phyloP scores from a whole-genome alignment of 2,329 filamentous ascomycete genomes.

The Calonectria leucothoes region DNA sequence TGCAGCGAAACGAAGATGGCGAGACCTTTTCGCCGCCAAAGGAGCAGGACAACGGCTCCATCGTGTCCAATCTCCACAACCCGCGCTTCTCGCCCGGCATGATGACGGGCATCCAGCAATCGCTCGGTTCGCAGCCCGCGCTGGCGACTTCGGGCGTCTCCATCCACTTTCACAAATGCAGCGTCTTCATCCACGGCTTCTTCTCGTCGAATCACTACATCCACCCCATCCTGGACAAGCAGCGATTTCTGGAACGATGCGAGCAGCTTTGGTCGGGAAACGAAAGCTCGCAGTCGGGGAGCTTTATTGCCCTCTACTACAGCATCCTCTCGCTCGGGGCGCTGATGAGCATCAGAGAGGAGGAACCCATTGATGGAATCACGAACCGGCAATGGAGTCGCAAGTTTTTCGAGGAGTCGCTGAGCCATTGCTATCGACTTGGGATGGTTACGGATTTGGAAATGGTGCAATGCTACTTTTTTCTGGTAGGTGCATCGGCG shows the following conservation, averaged over 20 bases:
- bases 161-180: conserved; percentile 55
- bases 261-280: conserved; percentile 38
- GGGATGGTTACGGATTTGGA: conserved; percentile 59
- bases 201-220: conserved; percentile 61
- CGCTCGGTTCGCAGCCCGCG: conserved; percentile 1
- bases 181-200: conserved; percentile 58
- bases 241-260: conserved; percentile 54
- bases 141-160: conserved; percentile 21
- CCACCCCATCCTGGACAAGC: conserved; percentile 60
- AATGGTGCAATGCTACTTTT: conserved; percentile 59
- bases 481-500: conserved; percentile 49
- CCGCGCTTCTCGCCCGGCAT: conserved; percentile 52
- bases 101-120: conserved; percentile 11
- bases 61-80: conserved; percentile 59
- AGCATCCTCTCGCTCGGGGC: conserved; percentile 59
- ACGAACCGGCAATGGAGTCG: conserved; percentile 59
- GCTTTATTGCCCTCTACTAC: conserved; percentile 60
- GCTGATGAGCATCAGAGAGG: conserved; percentile 56
- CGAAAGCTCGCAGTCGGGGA: conserved; percentile 31
- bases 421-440: conserved; percentile 50
- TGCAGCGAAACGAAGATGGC: conserved; percentile 44
- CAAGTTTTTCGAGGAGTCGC: conserved; percentile 56
- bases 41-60: conserved; percentile 44
- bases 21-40: conserved; percentile 5
- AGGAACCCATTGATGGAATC: conserved; percentile 55